A percentile compares a stretch with the other conserved stretches of the same genome.
Evolutionary conservation across 2,329 filamentous ascomycete species (phyloP).

Genomic region (Xylaria sp.): DNA sequence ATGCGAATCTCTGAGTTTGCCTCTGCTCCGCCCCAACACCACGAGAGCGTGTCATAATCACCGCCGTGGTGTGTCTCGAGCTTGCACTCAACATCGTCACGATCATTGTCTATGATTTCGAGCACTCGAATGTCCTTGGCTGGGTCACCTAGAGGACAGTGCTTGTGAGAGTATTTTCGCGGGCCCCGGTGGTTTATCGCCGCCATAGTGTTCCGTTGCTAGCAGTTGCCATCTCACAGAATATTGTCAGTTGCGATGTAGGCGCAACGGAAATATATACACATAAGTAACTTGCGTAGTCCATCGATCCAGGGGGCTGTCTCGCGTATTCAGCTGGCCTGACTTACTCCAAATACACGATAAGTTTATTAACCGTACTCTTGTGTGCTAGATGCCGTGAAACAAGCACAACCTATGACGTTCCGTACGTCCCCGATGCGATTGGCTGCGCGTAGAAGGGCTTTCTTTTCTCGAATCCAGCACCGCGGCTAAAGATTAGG

Average conservation of each 20-base stretch:
- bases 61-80: not conserved
- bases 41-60: slow-evolving; percentile 4
- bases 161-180: not conserved
- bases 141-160: not conserved
- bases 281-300: not conserved
- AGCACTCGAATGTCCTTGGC: not conserved
- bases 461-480: too few relatives aligned
- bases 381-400: too few relatives aligned
- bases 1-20: not conserved
- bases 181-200: not conserved
- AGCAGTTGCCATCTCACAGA: not conserved
- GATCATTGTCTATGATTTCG: not conserved
- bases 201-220: not conserved
- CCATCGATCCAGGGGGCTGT: not conserved
- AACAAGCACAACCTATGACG: too few relatives aligned
- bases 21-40: slow-evolving; percentile 3
- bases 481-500: too few relatives aligned
- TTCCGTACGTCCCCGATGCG: too few relatives aligned
- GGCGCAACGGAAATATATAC: not conserved
- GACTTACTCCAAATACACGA: too few relatives aligned
- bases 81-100: not conserved
- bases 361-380: too few relatives aligned
- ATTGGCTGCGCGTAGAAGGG: too few relatives aligned
- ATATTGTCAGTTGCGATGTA: not conserved
- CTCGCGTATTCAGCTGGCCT: too few relatives aligned